A percentile compares a stretch with the other conserved stretches of the same genome.
phyloP scores from a whole-genome alignment of 768 basidiomycete genomes.

The Termitomyces sp. region DNA sequence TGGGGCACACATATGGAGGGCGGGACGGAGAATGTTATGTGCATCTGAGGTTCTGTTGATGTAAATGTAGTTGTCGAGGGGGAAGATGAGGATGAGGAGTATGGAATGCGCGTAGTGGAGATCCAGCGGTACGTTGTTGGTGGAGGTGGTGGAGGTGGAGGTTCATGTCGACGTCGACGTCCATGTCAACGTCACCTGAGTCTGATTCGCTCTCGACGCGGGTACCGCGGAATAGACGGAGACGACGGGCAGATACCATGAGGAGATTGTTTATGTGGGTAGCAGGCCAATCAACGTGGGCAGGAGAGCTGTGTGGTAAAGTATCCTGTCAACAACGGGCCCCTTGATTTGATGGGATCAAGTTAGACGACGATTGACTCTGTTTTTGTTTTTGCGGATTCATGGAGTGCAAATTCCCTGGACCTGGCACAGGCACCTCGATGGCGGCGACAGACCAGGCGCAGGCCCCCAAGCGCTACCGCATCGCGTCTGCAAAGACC shows the following conservation, averaged over 20 bases:
- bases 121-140: constrained; percentile 71
- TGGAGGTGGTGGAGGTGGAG: neutral
- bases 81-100: neutral
- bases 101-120: constrained; percentile 41
- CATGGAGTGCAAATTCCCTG: constrained; percentile 29
- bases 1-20: constrained; percentile 3
- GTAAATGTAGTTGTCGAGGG: neutral
- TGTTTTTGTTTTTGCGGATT: constrained; percentile 14
- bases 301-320: neutral
- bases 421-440: constrained; percentile 19
- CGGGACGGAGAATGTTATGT: constrained; percentile 53
- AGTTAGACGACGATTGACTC: too few species aligned
- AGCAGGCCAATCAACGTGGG: neutral
- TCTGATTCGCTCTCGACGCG: neutral
- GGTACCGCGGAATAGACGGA: neutral
- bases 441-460: constrained; percentile 14
- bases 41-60: constrained; percentile 23
- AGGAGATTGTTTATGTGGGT: too few species aligned
- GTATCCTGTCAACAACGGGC: neutral
- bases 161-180: neutral
- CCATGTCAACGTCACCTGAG: neutral
- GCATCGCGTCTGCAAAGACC: constrained; percentile 85
- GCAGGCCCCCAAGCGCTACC: constrained; percentile 55
- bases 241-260: neutral
- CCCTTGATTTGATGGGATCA: too few species aligned